phyloP scores from a whole-genome alignment of 805 yeast genomes.

The Spathaspora sp. region DNA sequence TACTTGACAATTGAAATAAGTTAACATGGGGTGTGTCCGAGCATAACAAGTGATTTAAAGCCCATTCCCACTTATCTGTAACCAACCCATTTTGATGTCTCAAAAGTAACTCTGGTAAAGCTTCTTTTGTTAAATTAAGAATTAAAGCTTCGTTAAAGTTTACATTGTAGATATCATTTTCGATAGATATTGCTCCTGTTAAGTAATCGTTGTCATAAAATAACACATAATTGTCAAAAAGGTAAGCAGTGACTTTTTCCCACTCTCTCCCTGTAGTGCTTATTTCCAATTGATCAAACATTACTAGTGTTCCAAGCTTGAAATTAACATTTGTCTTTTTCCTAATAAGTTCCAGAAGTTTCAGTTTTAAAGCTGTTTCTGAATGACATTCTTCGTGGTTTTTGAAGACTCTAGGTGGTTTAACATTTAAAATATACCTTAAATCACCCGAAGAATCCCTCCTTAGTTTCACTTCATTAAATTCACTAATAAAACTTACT shows the following conservation, averaged over 20 bases:
- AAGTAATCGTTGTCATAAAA: conserved; percentile 22
- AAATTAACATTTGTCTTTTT: conserved; percentile 1
- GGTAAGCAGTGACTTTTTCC: conserved; percentile 31
- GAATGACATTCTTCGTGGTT: background rate
- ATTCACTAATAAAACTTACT: conserved; percentile 1
- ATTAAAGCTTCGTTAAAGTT: conserved; percentile 19
- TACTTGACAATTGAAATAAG: conserved; percentile 47
- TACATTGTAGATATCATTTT: conserved; percentile 31
- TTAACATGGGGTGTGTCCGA: conserved; percentile 19
- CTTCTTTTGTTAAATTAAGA: conserved; percentile 36
- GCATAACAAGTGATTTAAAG: conserved; percentile 16
- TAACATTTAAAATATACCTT: conserved; percentile 2
- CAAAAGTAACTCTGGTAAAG: conserved; percentile 43
- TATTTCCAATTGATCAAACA: conserved; percentile 42
- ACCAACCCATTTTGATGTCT: conserved; percentile 26
- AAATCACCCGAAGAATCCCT: background rate
- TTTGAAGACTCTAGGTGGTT: conserved; percentile 5
- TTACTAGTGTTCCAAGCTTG: conserved; percentile 20
- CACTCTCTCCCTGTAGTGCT: conserved; percentile 42
- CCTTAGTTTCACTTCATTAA: background rate
- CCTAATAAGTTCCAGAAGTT: conserved; percentile 1
- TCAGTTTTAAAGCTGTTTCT: conserved; percentile 3
- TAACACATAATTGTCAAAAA: conserved; percentile 29
- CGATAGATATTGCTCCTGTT: conserved; percentile 39
- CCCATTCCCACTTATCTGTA: conserved; percentile 40